Evolutionary conservation across 2,329 filamentous ascomycete species (phyloP).

Genomic region (Triangularia verruculosa): DNA sequence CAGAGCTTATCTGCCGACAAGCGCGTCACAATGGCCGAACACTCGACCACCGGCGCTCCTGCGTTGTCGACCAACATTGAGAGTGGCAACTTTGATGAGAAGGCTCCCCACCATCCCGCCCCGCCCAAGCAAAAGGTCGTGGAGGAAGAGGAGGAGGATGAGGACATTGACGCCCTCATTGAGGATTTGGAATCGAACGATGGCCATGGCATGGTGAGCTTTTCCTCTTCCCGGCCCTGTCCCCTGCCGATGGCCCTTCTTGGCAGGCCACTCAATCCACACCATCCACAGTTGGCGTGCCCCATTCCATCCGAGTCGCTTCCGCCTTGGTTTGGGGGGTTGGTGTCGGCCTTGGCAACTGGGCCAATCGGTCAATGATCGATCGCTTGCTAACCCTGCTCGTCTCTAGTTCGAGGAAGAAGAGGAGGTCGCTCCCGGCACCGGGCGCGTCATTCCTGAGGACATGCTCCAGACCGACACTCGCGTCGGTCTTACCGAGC

Average conservation of each 20-base stretch:
- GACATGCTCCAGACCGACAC: conserved; percentile 70
- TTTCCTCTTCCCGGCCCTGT: not conserved
- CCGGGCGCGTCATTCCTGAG: conserved; percentile 64
- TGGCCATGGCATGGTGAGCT: conserved; percentile 53
- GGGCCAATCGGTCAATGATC: not conserved
- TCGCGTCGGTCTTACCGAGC: conserved; percentile 64
- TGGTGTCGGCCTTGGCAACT: not conserved
- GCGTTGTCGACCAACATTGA: conserved; percentile 64
- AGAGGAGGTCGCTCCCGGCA: conserved; percentile 44
- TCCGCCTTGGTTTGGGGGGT: not conserved
- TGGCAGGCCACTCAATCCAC: not conserved
- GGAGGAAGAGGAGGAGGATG: conserved; percentile 70
- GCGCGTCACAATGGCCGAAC: conserved; percentile 52
- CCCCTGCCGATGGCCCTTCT: not conserved
- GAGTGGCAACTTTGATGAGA: conserved; percentile 64
- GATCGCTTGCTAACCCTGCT: conserved; percentile 16
- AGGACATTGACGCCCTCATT: conserved; percentile 83
- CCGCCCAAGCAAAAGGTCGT: conserved; percentile 42
- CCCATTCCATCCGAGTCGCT: conserved; percentile 5
- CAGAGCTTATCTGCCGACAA: conserved; percentile 30
- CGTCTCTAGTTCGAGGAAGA: conserved; percentile 53
- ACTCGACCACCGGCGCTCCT: conserved; percentile 36
- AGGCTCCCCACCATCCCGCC: conserved; percentile 35
- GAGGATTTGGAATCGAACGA: conserved; percentile 83
- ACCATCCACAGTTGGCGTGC: no score